These are phyloP conservation scores for Penstemon davidsonii DNA, from an alignment of 257 asterid species.

Conservation along the genomic window DNA sequence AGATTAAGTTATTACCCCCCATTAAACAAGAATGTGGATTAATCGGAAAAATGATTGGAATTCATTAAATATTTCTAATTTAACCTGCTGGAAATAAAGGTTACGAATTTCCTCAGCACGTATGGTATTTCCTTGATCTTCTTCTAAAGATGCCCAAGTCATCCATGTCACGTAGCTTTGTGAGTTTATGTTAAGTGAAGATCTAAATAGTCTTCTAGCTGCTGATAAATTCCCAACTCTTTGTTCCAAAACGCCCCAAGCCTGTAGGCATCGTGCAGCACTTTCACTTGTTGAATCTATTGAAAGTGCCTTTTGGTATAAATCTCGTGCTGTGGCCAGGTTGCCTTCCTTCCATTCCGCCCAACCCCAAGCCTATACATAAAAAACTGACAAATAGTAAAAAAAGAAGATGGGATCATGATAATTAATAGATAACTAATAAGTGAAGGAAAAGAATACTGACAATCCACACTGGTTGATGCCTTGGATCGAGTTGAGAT, in stretches of 20 bases:
- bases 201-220: conserved; percentile 81
- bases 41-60: neutral
- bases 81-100: conserved; percentile 90
- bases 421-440: no score
- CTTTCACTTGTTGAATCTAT: conserved; percentile 69
- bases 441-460: conserved; percentile 26
- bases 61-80: neutral
- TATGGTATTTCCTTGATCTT: conserved; percentile 82
- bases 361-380: conserved; percentile 96
- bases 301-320: conserved; percentile 77
- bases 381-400: conserved; percentile 9
- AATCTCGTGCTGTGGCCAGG: conserved; percentile 70
- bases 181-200: conserved; percentile 85
- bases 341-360: conserved; percentile 99
- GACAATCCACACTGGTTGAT: conserved; percentile 97
- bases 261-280: conserved; percentile 95
- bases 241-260: conserved; percentile 98
- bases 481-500: conserved; percentile 79
- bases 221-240: conserved; percentile 83
- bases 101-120: conserved; percentile 94
- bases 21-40: no score
- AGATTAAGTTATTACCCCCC: neutral
- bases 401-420: neutral
- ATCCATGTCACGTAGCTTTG: conserved; percentile 98
- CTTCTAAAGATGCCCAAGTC: conserved; percentile 98